phyloP scores from a whole-genome alignment of 2,329 filamentous ascomycete species.

The Clarireedia sp. region DNA sequence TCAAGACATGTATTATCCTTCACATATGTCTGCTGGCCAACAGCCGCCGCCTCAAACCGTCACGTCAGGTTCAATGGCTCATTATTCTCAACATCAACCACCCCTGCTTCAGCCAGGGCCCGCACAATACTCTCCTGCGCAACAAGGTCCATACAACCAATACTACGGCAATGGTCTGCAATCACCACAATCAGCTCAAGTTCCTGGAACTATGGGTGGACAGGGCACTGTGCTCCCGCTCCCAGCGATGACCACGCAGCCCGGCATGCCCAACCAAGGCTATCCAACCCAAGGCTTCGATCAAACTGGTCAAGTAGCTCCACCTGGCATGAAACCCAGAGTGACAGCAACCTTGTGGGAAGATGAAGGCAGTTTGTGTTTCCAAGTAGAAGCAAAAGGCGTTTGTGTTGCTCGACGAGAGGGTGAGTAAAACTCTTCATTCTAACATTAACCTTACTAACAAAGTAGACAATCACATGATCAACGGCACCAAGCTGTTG shows the following conservation, averaged over 20 bases:
- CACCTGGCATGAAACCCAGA: constrained; percentile 89
- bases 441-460: constrained; percentile 1
- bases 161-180: constrained; percentile 76
- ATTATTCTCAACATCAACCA: constrained; percentile 71
- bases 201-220: constrained; percentile 61
- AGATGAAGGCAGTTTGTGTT: constrained; percentile 94
- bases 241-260: constrained; percentile 43
- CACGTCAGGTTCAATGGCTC: constrained; percentile 62
- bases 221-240: constrained; percentile 62
- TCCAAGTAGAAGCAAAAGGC: constrained; percentile 92
- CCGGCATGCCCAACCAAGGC: constrained; percentile 39
- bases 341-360: constrained; percentile 98
- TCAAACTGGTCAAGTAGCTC: constrained; percentile 84
- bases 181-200: constrained; percentile 64
- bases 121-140: constrained; percentile 54
- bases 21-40: constrained; percentile 72
- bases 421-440: constrained; percentile 51
- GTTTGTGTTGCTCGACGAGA: constrained; percentile 93
- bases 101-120: constrained; percentile 67
- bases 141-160: constrained; percentile 45
- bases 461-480: constrained; percentile 86
- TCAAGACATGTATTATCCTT: constrained; percentile 78
- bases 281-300: constrained; percentile 54
- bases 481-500: constrained; percentile 93
- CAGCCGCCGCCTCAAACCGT: constrained; percentile 68